phyloP scores from a whole-genome alignment of 345 rosid species.

The Theobroma cacao region DNA sequence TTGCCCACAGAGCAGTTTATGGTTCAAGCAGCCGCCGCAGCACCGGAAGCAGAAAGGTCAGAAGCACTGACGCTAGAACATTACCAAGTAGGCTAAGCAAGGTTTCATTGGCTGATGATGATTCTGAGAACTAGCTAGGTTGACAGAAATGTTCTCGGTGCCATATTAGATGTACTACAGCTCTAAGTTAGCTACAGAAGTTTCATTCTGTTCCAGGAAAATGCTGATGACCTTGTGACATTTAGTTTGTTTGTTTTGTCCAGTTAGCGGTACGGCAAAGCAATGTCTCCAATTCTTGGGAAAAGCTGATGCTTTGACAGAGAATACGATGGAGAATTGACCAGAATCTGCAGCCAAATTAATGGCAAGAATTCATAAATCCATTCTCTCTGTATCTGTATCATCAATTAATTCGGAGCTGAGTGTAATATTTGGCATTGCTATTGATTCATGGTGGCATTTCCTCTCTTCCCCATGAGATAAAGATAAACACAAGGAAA shows the following conservation, averaged over 20 bases:
- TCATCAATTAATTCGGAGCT: neutral
- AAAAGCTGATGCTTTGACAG: neutral
- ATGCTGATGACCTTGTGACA: neutral
- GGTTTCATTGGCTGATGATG: constrained; percentile 42
- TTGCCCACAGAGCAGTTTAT: constrained; percentile 49
- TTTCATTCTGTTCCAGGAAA: neutral
- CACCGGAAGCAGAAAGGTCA: constrained; percentile 28
- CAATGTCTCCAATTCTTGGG: neutral
- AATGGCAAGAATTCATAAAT: neutral
- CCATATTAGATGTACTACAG: neutral
- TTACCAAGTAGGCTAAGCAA: constrained; percentile 41
- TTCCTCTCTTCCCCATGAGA: neutral
- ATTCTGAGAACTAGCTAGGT: constrained; percentile 18
- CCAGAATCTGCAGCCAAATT: neutral
- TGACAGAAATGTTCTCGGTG: neutral
- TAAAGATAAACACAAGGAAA: neutral
- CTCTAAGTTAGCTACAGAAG: neutral
- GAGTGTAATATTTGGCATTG: neutral
- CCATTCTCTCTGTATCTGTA: neutral
- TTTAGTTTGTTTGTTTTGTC: neutral
- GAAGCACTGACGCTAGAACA: constrained; percentile 21
- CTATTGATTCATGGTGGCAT: neutral
- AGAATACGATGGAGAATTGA: neutral
- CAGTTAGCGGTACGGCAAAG: neutral
- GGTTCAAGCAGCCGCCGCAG: constrained; percentile 34